Conservation (phyloP, 345 rosid species). For the Syzygium grande region DNA sequence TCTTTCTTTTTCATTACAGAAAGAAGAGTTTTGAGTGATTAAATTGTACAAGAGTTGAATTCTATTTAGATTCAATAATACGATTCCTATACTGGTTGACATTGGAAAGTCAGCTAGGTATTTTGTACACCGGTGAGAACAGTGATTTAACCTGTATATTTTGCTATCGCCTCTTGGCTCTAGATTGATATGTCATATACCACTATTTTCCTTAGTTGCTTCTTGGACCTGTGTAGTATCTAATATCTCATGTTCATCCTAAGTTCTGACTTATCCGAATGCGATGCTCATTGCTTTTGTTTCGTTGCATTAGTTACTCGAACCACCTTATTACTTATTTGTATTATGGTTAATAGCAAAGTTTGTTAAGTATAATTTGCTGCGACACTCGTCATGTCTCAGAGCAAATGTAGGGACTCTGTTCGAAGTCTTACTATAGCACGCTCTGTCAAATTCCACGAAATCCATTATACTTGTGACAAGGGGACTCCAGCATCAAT, state of each 20-base stretch:
- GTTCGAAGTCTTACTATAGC: neutral
- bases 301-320: neutral
- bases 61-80: neutral
- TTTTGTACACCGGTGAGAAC: neutral
- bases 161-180: neutral
- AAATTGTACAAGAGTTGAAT: neutral
- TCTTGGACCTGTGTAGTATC: neutral
- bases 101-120: neutral
- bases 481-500: neutral
- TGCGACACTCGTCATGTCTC: neutral
- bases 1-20: neutral
- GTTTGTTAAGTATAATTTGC: neutral
- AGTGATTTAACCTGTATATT: neutral
- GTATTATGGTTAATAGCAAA: neutral
- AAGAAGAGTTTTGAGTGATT: constrained; percentile 1
- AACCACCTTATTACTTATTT: neutral
- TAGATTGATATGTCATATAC: neutral
- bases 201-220: neutral
- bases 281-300: neutral
- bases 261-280: neutral
- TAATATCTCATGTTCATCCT: neutral
- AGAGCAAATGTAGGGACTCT: neutral
- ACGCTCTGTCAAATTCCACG: neutral
- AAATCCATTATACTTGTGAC: neutral
- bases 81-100: neutral